A percentile compares a stretch with the other conserved stretches of the same genome.
Conservation (phyloP, 305 asterid genomes). For the Ruellia speciosa region DNA sequence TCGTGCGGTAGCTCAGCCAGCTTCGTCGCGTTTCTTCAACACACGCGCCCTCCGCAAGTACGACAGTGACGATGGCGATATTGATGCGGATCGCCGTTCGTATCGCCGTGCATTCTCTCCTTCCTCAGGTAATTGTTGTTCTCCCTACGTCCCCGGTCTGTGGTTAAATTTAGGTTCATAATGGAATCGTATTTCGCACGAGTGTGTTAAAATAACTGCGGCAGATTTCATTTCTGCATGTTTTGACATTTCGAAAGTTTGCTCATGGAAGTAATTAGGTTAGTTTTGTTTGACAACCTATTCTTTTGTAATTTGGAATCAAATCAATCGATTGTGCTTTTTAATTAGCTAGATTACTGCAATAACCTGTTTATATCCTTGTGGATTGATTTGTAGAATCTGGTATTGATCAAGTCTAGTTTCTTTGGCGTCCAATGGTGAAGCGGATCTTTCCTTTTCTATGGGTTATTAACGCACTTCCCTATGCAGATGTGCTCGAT, state of each 20-base stretch:
- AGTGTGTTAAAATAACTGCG: not conserved
- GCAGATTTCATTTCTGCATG: not conserved
- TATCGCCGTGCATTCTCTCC: conserved; percentile 34
- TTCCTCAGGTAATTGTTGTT: conserved; percentile 29
- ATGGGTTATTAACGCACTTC: not conserved
- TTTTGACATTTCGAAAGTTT: too few species aligned
- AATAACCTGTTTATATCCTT: too few species aligned
- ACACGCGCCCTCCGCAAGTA: conserved; percentile 34
- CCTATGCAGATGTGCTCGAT: conserved; percentile 25
- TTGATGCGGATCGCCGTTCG: conserved; percentile 29
- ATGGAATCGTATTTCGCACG: not conserved
- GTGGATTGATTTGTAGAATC: too few species aligned
- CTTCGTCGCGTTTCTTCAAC: conserved; percentile 26
- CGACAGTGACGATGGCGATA: conserved; percentile 37
- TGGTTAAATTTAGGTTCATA: not conserved
- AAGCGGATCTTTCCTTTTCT: not conserved
- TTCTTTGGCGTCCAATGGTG: not conserved
- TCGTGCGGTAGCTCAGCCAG: conserved; percentile 17
- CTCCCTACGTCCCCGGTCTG: not conserved
- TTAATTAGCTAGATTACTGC: too few species aligned
- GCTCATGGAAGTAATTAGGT: too few species aligned
- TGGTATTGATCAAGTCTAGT: too few species aligned
- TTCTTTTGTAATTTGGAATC: too few species aligned
- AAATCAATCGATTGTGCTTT: too few species aligned
- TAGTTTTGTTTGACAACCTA: too few species aligned